Evolutionary conservation across 1,284 basidiomycete genomes (phyloP).

Genomic region (Cronartium ribicola): DNA sequence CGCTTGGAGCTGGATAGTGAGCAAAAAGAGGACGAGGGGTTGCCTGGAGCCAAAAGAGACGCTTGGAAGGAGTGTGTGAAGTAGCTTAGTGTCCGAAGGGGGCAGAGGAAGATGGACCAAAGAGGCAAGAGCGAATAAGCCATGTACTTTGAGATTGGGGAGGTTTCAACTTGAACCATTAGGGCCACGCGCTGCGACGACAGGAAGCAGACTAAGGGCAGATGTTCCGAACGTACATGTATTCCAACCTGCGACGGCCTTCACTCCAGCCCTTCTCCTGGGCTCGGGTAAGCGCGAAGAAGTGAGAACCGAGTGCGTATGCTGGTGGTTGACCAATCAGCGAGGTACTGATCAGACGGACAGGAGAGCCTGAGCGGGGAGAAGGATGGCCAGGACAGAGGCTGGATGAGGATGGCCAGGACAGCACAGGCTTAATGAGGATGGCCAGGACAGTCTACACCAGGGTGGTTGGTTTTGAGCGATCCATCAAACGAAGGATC

Average conservation of each 20-base stretch:
- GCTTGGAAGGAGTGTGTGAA: constrained; percentile 7
- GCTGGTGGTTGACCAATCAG: not conserved
- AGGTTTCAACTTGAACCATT: not conserved
- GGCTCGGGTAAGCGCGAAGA: not conserved
- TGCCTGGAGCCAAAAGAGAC: not conserved
- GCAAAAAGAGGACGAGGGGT: constrained; percentile 1
- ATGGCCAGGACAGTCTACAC: not conserved
- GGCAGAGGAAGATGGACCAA: not conserved
- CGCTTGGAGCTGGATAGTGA: constrained; percentile 6
- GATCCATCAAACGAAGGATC: constrained; percentile 10
- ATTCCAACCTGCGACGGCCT: constrained; percentile 7
- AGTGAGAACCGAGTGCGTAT: not conserved
- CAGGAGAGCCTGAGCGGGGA: not conserved
- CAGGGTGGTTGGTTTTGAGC: constrained; percentile 2
- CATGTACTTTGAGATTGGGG: not conserved
- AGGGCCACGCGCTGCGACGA: constrained; percentile 5
- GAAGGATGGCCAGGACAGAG: not conserved
- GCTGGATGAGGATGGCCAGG: too few species aligned
- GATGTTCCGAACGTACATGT: too few species aligned
- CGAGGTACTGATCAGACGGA: not conserved
- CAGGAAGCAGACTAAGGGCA: not conserved
- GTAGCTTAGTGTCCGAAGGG: constrained; percentile 2
- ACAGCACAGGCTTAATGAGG: too few species aligned
- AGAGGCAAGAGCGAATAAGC: constrained; percentile 2
- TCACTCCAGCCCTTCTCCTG: constrained; percentile 5